These are phyloP conservation scores for Crinitomyces ghanaensis DNA, from an alignment of 805 yeast species.

Conservation along the genomic window DNA sequence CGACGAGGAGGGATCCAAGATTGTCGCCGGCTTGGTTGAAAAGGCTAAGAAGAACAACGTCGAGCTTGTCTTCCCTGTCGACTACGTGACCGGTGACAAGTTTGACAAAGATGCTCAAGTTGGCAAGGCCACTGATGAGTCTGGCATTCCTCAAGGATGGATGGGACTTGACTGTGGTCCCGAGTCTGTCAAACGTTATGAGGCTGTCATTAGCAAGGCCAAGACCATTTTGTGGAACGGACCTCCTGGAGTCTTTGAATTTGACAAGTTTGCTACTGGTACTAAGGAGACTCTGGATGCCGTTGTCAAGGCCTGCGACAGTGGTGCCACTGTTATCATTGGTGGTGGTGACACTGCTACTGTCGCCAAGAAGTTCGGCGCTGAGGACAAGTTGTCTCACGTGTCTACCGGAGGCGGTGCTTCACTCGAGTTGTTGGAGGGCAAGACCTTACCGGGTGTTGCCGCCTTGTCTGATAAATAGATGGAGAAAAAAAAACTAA, in stretches of 20 bases:
- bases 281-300: conserved; percentile 85
- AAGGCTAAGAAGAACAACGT: conserved; percentile 96
- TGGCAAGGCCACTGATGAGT: conserved; percentile 73
- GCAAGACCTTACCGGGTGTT: conserved; percentile 98
- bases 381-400: conserved; percentile 90
- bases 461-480: conserved; percentile 80
- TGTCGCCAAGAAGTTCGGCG: conserved; percentile 95
- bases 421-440: conserved; percentile 95
- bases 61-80: conserved; percentile 87
- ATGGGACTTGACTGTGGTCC: conserved; percentile 96
- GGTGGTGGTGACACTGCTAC: conserved; percentile 99
- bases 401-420: conserved; percentile 99
- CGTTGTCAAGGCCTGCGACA: conserved; percentile 71
- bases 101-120: conserved; percentile 85
- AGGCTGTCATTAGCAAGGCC: conserved; percentile 76
- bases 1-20: conserved; percentile 92
- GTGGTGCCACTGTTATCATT: conserved; percentile 88
- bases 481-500: no score
- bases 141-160: conserved; percentile 92
- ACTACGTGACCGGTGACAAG: conserved; percentile 90
- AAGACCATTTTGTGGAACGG: conserved; percentile 99
- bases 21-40: conserved; percentile 81
- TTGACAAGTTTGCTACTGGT: conserved; percentile 82
- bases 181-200: conserved; percentile 69
- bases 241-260: conserved; percentile 99